These are phyloP conservation scores for Micromonas pusilla DNA, from an alignment of 139 green algal species.

Conservation along the genomic window DNA sequence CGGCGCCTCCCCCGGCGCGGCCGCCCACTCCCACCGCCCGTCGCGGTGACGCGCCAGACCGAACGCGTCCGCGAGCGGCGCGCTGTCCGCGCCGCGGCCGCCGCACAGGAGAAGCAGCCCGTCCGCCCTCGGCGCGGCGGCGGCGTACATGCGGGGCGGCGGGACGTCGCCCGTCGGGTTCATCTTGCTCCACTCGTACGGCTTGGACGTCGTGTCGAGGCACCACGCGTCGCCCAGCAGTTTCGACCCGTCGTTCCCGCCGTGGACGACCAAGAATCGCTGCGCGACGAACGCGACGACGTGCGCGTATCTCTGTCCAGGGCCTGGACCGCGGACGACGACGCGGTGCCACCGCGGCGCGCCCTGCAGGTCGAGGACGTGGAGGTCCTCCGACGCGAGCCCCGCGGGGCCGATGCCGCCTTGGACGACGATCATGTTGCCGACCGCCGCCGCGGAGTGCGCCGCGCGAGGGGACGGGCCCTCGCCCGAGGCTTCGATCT, in stretches of 20 bases:
- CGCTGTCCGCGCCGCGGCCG: conserved; percentile 63
- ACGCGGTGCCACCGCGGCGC: conserved; percentile 90
- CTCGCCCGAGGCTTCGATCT: conserved; percentile 72
- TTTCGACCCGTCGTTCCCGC: conserved; percentile 87
- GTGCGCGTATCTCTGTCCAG: conserved; percentile 90
- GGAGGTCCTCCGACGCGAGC: conserved; percentile 88
- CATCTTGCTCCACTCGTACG: conserved; percentile 79
- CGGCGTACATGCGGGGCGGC: conserved; percentile 82
- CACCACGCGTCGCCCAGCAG: conserved; percentile 78
- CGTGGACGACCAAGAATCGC: conserved; percentile 91
- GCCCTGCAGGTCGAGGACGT: conserved; percentile 91
- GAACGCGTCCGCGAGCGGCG: conserved; percentile 83
- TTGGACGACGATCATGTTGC: conserved; percentile 97
- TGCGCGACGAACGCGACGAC: conserved; percentile 91
- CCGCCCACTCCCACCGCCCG: conserved; percentile 96
- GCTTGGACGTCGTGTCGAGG: conserved; percentile 97
- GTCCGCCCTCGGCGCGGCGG: conserved; percentile 77
- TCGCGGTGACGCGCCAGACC: conserved; percentile 93
- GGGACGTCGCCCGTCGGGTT: background rate
- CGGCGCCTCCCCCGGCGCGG: conserved; percentile 86
- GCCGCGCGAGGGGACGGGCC: conserved; percentile 83
- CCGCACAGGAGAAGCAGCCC: conserved; percentile 93
- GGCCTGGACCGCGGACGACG: conserved; percentile 84
- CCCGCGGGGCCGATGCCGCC: conserved; percentile 89
- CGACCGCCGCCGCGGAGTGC: conserved; percentile 93